Percentiles rank a stretch among this genome's conserved stretches.
These are phyloP conservation scores for Ophiostoma quercus DNA, from an alignment of 2,329 filamentous ascomycete genomes.

Conservation along the genomic window DNA sequence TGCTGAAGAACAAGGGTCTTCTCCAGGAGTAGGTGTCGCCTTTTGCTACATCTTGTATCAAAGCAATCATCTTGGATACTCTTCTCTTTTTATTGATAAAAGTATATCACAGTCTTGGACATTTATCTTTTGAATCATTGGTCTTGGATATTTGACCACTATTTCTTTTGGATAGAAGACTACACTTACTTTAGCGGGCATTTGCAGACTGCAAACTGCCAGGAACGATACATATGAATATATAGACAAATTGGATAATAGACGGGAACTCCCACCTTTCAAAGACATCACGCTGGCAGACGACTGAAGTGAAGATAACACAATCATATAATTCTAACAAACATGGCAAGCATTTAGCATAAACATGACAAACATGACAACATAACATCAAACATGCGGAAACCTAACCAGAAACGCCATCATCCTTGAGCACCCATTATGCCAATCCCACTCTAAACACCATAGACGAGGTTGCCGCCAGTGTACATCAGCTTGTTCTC, in stretches of 20 bases:
- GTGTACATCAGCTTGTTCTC: conserved; percentile 85
- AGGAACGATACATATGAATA: conserved; percentile 9
- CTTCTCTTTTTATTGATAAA: background rate
- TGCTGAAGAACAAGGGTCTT: conserved; percentile 6
- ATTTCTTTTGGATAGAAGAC: background rate
- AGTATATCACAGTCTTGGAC: background rate
- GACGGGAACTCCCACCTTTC: conserved; percentile 6
- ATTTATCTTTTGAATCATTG: too few relatives aligned
- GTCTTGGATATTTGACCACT: background rate
- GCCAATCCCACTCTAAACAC: conserved; percentile 45
- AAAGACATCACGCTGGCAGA: background rate
- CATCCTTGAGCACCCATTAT: background rate
- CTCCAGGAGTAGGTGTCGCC: background rate
- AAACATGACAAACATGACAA: background rate
- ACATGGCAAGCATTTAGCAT: background rate
- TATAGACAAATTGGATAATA: conserved; percentile 8
- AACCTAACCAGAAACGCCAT: conserved; percentile 23
- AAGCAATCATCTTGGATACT: background rate
- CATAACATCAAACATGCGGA: conserved; percentile 7
- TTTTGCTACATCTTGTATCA: too few relatives aligned
- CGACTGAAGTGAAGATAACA: background rate
- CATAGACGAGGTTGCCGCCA: conserved; percentile 63
- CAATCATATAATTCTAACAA: background rate
- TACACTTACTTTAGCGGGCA: background rate
- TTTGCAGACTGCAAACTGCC: background rate